Base-by-base conservation (phyloP, 2,329 filamentous ascomycete species). In the Calonectria honghensis region DNA sequence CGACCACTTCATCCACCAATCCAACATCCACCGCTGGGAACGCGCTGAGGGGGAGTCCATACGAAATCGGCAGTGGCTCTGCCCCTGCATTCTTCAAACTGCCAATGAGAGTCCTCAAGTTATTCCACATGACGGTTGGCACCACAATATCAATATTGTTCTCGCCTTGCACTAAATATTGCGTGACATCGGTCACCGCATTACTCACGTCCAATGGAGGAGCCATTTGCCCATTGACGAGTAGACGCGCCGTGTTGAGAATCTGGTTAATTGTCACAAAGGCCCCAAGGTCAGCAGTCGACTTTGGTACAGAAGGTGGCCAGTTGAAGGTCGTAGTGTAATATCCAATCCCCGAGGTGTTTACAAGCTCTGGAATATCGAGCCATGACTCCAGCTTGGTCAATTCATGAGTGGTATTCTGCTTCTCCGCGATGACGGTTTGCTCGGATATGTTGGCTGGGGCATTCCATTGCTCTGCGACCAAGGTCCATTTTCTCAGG, bases 81-180 rank as follows among this genome's bases (percentile, higher is more conserved):
- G 3, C 20, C 13, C 64, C 64, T 18, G 64, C 45, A 51, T 66
- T 66, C 24, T 66, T 48, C 31, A 66, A 35, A 9, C 31, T 35
- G 29, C 32, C 10, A 2, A 48, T 7, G 10, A 71, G 48, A 20
- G 50, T 29, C 37, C 63, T 52, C 14, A 73, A 7, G 51, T 70
- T 70, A 24, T 73, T 73, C 72, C 67, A 73, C 61, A 73, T 41
- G 3, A 63, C 64, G 6, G 72, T 73, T 0, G 72, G 72, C 4
- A 70, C 67, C 9, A 37, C 24, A 2, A 70, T 29, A 1, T 20
- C 10, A 4, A 70, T 27, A 24, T n/a, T 63, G 20, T 73, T 73
- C 6, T 51, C 10, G 6, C 67, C 67, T 3, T 32, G 20, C 11
- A 45, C 37, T 18, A 73, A 27, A 45, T 73, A 70, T 16, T 52